Percentiles rank a stretch among this genome's conserved stretches.
Evolutionary conservation across 257 asterid species (phyloP).

Genomic region (Lycium ferocissimum): DNA sequence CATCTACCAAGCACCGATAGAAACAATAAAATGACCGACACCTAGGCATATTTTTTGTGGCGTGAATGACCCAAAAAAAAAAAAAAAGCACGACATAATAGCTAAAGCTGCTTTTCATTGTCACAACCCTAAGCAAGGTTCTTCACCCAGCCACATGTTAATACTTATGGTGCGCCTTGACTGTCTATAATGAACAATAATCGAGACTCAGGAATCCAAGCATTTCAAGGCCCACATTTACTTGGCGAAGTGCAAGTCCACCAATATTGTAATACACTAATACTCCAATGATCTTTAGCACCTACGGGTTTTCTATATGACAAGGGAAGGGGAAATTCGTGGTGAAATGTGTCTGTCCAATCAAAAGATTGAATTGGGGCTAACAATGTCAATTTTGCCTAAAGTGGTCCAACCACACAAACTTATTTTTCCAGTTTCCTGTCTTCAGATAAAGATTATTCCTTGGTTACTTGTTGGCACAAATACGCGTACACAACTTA

Average conservation of each 20-base stretch:
- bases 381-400: neutral
- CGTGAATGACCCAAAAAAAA: neutral
- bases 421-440: neutral
- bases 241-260: slow-evolving; percentile 9
- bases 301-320: neutral
- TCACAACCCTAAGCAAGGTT: slow-evolving; percentile 24
- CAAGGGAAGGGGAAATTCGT: neutral
- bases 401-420: neutral
- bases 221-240: neutral
- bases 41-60: neutral
- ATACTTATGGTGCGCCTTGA: neutral
- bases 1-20: neutral
- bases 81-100: neutral
- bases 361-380: neutral
- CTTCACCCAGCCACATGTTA: neutral
- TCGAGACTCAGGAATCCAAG: neutral
- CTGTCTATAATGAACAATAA: neutral
- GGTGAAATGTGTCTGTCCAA: neutral
- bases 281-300: neutral
- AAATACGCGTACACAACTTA: neutral
- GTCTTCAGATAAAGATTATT: neutral
- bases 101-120: neutral
- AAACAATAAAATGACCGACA: neutral
- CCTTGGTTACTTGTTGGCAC: neutral
- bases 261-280: slow-evolving; percentile 18